Evolutionary conservation across 768 basidiomycete species (phyloP).

Genomic region (Mycena maculata): DNA sequence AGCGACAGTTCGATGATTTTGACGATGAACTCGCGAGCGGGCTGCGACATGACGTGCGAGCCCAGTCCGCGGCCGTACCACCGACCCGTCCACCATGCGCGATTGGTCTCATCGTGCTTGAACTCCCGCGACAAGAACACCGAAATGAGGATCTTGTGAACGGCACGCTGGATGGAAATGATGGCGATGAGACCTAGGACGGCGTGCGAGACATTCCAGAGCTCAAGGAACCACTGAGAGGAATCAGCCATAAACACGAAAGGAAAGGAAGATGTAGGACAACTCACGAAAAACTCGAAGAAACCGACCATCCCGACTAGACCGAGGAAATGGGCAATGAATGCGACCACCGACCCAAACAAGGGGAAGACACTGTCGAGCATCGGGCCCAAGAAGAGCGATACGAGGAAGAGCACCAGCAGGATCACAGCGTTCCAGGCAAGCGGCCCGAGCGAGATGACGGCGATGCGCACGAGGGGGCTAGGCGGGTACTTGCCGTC

Average conservation of each 20-base stretch:
- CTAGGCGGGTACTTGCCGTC: conserved; percentile 78
- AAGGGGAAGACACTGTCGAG: conserved; percentile 83
- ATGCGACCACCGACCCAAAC: conserved; percentile 94
- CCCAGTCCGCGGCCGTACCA: conserved; percentile 98
- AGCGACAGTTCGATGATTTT: conserved; percentile 97
- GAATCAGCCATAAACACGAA: conserved; percentile 30
- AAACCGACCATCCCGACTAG: conserved; percentile 91
- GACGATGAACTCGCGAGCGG: conserved; percentile 95
- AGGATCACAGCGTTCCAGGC: conserved; percentile 94
- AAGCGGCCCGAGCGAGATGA: conserved; percentile 94
- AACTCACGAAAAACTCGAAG: conserved; percentile 93
- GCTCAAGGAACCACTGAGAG: conserved; percentile 90
- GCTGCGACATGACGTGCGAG: conserved; percentile 92
- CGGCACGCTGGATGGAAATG: conserved; percentile 91
- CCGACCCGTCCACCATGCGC: conserved; percentile 98
- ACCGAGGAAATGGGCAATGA: conserved; percentile 85
- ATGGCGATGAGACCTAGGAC: conserved; percentile 94
- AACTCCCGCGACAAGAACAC: conserved; percentile 97
- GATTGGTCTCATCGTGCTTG: conserved; percentile 99
- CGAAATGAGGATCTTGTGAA: conserved; percentile 94
- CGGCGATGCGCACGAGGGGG: conserved; percentile 91
- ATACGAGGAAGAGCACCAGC: conserved; percentile 86
- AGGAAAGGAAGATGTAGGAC: not conserved
- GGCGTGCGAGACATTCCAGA: conserved; percentile 92
- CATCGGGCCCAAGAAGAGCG: conserved; percentile 93